Percentiles rank a stretch among this genome's conserved stretches.
phyloP scores from a whole-genome alignment of 208 protist species.

The Herpetomonas samuelpessoai region DNA sequence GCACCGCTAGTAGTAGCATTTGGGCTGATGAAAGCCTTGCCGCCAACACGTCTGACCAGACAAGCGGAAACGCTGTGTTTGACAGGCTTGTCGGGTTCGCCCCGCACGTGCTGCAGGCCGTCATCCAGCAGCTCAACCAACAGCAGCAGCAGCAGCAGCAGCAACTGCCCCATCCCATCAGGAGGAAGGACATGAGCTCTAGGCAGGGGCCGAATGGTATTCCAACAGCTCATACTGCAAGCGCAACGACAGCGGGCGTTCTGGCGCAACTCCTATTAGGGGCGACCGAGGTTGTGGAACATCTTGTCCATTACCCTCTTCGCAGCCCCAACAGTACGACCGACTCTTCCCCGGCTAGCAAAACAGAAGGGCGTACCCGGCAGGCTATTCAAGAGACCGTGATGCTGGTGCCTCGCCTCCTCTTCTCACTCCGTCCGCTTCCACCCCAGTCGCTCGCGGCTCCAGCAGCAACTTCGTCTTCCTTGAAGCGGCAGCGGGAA shows the following conservation, averaged over 20 bases:
- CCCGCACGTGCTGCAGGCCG: conserved; percentile 17
- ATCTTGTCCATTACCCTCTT: conserved; percentile 2
- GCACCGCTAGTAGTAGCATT: background rate
- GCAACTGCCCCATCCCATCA: no score
- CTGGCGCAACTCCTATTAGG: background rate
- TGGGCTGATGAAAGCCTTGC: background rate
- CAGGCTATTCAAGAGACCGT: conserved; percentile 25
- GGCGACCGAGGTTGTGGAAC: background rate
- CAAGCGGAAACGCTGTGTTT: conserved; percentile 1
- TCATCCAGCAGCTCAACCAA: conserved; percentile 9
- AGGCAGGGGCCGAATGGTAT: no score
- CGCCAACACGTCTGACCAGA: background rate
- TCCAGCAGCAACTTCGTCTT: background rate
- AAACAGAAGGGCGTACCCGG: background rate
- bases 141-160: background rate
- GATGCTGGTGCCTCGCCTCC: conserved; percentile 23
- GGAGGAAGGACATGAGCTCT: no score
- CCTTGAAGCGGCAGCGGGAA: background rate
- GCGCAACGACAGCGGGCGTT: background rate
- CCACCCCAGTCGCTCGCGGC: background rate
- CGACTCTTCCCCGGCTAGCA: background rate
- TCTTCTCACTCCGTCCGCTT: conserved; percentile 35
- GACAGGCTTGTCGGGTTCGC: conserved; percentile 19
- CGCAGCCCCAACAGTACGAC: no score
- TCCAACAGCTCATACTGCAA: background rate